These are phyloP conservation scores for Pseudovirgaria hyperparasitica DNA, from an alignment of 2,329 filamentous ascomycete genomes.

Conservation along the genomic window DNA sequence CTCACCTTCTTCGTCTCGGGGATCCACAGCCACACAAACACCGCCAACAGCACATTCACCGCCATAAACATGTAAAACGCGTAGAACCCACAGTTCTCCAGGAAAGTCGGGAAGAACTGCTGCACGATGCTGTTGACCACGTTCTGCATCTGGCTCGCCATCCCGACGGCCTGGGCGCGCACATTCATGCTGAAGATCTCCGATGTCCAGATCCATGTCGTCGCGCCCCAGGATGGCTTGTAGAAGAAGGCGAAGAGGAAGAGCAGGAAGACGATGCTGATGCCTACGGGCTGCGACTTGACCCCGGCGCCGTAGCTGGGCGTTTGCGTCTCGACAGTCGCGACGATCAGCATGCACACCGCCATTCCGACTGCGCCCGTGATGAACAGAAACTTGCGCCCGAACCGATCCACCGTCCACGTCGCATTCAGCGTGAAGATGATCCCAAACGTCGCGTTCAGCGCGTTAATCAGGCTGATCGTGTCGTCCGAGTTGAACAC, in stretches of 20 bases:
- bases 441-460: conserved; percentile 62
- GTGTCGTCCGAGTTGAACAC: conserved; percentile 43
- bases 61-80: conserved; percentile 44
- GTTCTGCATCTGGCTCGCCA: conserved; percentile 45
- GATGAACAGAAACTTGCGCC: conserved; percentile 57
- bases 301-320: conserved; percentile 37
- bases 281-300: conserved; percentile 48
- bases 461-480: conserved; percentile 61
- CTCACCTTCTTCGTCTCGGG: conserved; percentile 32
- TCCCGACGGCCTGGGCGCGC: conserved; percentile 57
- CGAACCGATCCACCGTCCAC: conserved; percentile 62
- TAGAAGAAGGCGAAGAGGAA: conserved; percentile 56
- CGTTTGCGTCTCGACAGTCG: conserved; percentile 44
- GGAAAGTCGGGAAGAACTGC: conserved; percentile 58
- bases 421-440: conserved; percentile 60
- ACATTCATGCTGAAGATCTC: conserved; percentile 61
- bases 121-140: conserved; percentile 56
- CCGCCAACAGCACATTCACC: conserved; percentile 28
- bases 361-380: conserved; percentile 57
- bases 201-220: conserved; percentile 58
- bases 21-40: conserved; percentile 30
- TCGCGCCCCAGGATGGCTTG: conserved; percentile 58
- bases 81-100: conserved; percentile 44
- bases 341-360: conserved; percentile 55
- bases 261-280: conserved; percentile 55